Evolutionary conservation across 2,329 filamentous ascomycete species (phyloP), one percentile per base, ranked within the genome.

Genomic region (Ilyonectria mors-panacis): DNA sequence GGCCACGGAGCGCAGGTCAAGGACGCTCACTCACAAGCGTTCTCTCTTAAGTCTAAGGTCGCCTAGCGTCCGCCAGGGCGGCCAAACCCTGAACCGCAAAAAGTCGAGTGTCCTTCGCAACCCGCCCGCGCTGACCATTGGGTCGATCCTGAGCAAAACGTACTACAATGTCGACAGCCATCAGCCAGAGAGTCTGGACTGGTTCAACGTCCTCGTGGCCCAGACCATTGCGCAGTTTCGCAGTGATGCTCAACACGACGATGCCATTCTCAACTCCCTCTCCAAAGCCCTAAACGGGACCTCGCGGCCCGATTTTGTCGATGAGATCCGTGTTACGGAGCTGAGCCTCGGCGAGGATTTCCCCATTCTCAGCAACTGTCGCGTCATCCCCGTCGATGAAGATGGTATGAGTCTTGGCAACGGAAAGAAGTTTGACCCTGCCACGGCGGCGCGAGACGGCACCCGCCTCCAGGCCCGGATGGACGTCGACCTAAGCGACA

Each of bases 181-280:
- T 80, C 96, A 98, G 81, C 96, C 96, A 1, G 96, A 99, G 81
- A 97, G 93, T 65, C 83, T 99, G 67, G 96, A 99, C 81, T 99
- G 96, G 96, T 98, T 99, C 87, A 99, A 99, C 78, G 96, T 99
- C 28, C 86, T 99, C 62, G 91, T 98, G 58, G 96, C 95, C 2
- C 96, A 99, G 82, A 97, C 96, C 0, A 97, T 99, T 71, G 95
- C 96, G 1, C 96, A 99, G 80, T 93, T 98, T 75, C 88, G 96
- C 66, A 94, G 93, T 73, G 97, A 98, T 76, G 96, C 96, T 2
- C 93, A 97, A 74, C 91, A 96, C 70, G 93, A 98, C 73, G 94
- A 96, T 77, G 94, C 94, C 4, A 97, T 99, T 45, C 87, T 99
- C 33, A 92, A 88, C 30, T 96, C 93, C 6, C 84, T 99, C 44